Evolutionary conservation across 179 eudicot genomes (phyloP), one percentile per base, ranked within the genome.

Genomic region (Amaranthus tricolor): DNA sequence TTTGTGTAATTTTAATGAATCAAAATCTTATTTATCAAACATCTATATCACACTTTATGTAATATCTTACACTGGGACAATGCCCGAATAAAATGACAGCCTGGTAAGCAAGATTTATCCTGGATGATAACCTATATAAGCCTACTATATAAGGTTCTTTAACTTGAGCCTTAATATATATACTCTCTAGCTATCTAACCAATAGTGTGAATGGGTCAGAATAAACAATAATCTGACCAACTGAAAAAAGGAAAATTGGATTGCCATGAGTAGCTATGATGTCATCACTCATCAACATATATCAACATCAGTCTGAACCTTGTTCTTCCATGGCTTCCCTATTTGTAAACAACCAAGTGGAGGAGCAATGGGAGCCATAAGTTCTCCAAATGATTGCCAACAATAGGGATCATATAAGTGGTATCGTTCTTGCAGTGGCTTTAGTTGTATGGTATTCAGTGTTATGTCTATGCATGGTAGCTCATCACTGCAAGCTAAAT

Each of bases 401-500:
- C 98, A 94, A 75, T 80, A 94, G 66, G 97, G 90, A 40, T 90
- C 88, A 43, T 85, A 85, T 78, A 92, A 56, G 71, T 80, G 90
- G 74, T 92, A 89, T 11, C 64, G 83, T 68, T 86, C 87, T 82
- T 88, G 90, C 48, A 55, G 76, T 43, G 91, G 96, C 71, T 78
- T 78, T 62, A 94, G 80, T 78, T 92, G 80, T 80, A 94, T 86
- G 76, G 78, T 80, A 4, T 84, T 82, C 24, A 94, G 77, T 19
- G 88, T 87, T 73, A 94, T 88, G 53, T 84, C 90, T 66, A 85
- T 84, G 84, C 98, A 94, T 2, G 98, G 98, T 31, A 84, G 74
- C 75, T 78, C 81, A 57, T 92, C 97, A 61, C 98, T 94, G 84
- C 98, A 94, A 44, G 98, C 93, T 16, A 94, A 80, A 81, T 92